These are phyloP conservation scores for Pseudonitzschia delicatissima DNA, from an alignment of 108 stramenopile species.

Conservation along the genomic window DNA sequence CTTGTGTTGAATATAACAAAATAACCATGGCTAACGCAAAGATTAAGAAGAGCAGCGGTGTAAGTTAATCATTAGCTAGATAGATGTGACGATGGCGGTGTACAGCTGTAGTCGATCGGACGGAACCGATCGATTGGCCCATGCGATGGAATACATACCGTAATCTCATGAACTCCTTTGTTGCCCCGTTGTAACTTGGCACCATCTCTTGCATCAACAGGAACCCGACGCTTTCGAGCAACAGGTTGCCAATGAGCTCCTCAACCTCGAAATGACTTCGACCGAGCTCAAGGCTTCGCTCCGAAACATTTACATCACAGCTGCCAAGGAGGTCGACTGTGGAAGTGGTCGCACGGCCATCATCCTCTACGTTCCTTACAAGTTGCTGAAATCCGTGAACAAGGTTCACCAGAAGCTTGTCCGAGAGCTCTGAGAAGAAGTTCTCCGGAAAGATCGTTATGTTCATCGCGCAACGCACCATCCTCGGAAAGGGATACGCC, in stretches of 20 bases:
- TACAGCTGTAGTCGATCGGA: not conserved
- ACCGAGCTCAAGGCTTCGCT: constrained; percentile 87
- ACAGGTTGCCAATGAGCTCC: constrained; percentile 95
- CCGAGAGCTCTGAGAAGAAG: constrained; percentile 99
- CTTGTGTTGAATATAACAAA: not conserved
- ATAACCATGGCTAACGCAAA: constrained; percentile 36
- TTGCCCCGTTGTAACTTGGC: not conserved
- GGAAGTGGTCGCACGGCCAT: constrained; percentile 91
- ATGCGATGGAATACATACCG: constrained; percentile 4
- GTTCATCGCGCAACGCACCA: constrained; percentile 97
- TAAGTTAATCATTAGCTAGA: constrained; percentile 28
- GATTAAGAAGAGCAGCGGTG: constrained; percentile 61
- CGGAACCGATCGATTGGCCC: not conserved
- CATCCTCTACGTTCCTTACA: constrained; percentile 97
- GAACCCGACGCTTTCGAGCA: constrained; percentile 98
- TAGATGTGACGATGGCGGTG: not conserved
- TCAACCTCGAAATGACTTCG: constrained; percentile 94
- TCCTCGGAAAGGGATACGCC: constrained; percentile 91
- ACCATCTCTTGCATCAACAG: constrained; percentile 31
- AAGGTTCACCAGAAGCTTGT: constrained; percentile 97
- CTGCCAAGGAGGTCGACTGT: constrained; percentile 96
- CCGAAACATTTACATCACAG: constrained; percentile 94
- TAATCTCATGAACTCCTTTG: not conserved
- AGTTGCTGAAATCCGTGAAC: constrained; percentile 91
- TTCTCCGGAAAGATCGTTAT: constrained; percentile 97